Conservation (phyloP, 2,329 filamentous ascomycete species). For the Endoconidiophora laricicola region DNA sequence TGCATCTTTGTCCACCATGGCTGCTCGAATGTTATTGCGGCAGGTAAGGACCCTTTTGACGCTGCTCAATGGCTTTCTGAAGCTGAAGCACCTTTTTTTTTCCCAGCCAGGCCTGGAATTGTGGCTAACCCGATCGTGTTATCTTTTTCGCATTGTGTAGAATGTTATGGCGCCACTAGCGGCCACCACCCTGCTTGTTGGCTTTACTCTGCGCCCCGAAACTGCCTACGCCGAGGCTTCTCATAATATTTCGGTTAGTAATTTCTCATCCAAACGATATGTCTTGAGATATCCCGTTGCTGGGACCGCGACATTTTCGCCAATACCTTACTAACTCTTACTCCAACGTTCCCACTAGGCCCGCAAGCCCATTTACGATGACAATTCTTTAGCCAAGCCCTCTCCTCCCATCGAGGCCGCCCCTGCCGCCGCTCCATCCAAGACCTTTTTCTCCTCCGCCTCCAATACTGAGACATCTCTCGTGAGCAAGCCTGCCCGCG, state of each 20-base stretch:
- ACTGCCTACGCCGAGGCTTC: constrained; percentile 36
- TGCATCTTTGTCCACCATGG: constrained; percentile 29
- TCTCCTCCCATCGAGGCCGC: constrained; percentile 18
- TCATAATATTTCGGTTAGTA: constrained; percentile 13
- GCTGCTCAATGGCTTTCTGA: background rate
- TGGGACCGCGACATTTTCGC: background rate
- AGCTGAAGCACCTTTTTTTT: background rate
- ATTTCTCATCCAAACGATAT: background rate
- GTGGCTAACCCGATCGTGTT: background rate
- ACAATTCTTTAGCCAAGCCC: constrained; percentile 19
- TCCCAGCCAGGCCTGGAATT: background rate
- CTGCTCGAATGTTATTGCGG: constrained; percentile 42
- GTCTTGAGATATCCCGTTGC: background rate
- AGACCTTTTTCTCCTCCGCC: constrained; percentile 17
- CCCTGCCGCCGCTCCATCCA: constrained; percentile 19
- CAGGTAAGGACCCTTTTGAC: constrained; percentile 25
- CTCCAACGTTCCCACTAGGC: background rate
- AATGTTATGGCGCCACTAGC: constrained; percentile 36
- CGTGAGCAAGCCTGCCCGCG: constrained; percentile 20
- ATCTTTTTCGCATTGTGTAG: constrained; percentile 23
- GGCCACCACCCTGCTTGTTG: constrained; percentile 33
- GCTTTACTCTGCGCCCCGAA: constrained; percentile 30
- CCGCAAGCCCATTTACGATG: constrained; percentile 68
- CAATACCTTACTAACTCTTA: background rate
- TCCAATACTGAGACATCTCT: constrained; percentile 17